Percentiles rank a stretch among this genome's conserved stretches.
Conservation (phyloP, 257 asterid genomes). For the Solanum infundibuliforme region DNA sequence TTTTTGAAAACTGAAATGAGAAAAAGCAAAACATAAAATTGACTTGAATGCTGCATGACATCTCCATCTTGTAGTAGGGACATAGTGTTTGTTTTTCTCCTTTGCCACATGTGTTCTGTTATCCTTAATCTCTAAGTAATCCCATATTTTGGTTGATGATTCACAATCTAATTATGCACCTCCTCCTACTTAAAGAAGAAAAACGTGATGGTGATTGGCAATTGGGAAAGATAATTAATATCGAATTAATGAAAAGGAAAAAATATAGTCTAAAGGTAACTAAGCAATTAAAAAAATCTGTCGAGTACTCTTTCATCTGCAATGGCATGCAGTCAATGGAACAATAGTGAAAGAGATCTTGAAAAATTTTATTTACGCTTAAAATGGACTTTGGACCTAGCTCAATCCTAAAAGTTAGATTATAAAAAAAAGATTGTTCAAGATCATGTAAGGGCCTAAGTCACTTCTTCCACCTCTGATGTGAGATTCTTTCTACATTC, state of each 20-base stretch:
- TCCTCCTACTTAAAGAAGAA: neutral
- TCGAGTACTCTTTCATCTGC: neutral
- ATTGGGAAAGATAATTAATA: neutral
- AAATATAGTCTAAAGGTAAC: neutral
- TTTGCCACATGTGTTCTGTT: neutral
- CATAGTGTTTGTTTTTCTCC: neutral
- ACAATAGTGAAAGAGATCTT: neutral
- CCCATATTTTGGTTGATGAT: neutral
- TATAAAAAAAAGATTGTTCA: too few relatives aligned
- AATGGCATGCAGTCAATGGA: neutral
- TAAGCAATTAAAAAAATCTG: neutral
- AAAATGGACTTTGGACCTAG: too few relatives aligned
- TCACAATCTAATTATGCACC: neutral
- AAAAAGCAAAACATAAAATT: neutral
- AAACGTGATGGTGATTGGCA: neutral
- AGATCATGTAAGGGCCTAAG: too few relatives aligned
- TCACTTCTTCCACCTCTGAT: neutral
- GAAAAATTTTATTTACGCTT: neutral
- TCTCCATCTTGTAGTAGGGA: neutral
- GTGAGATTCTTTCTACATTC: neutral
- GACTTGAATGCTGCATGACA: neutral
- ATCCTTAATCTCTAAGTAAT: neutral
- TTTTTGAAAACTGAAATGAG: neutral
- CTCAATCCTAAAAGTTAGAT: fast-evolving
- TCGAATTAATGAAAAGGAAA: neutral